Evolutionary conservation across 768 basidiomycete species (phyloP).

Genomic region (Boletus edulis): DNA sequence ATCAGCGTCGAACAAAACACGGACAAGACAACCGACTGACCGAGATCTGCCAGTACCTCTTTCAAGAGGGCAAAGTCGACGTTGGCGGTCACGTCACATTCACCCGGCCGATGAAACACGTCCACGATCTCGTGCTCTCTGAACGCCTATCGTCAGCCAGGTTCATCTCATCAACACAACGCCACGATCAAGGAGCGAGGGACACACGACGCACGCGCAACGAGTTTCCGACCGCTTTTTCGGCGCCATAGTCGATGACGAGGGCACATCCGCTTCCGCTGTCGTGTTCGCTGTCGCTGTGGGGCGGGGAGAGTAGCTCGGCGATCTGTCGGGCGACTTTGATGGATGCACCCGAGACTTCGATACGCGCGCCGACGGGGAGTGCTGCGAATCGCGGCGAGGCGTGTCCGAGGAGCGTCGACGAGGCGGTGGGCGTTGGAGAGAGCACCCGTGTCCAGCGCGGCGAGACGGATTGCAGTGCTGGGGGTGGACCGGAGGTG

Average conservation of each 20-base stretch:
- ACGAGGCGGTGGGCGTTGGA: conserved; percentile 49
- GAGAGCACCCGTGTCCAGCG: conserved; percentile 68
- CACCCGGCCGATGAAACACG: conserved; percentile 80
- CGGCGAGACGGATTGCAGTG: conserved; percentile 16
- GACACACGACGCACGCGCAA: conserved; percentile 64
- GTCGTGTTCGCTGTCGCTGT: too few relatives aligned
- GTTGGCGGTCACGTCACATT: conserved; percentile 92
- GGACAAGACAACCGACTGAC: conserved; percentile 37
- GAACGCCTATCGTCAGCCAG: conserved; percentile 64
- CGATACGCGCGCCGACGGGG: conserved; percentile 70
- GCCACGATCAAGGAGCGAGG: not conserved
- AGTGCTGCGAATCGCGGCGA: conserved; percentile 69
- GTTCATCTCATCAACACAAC: too few relatives aligned
- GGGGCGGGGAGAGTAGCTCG: conserved; percentile 46
- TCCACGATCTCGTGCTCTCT: conserved; percentile 82
- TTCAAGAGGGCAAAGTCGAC: conserved; percentile 91
- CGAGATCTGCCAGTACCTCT: conserved; percentile 68
- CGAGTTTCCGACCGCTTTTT: conserved; percentile 64
- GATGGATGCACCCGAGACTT: conserved; percentile 74
- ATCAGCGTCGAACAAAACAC: conserved; percentile 3
- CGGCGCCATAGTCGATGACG: conserved; percentile 87
- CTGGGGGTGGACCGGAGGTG: not conserved
- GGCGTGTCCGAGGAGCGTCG: conserved; percentile 56
- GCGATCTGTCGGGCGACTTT: conserved; percentile 67
- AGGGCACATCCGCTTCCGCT: conserved; percentile 56